Evolutionary conservation across 108 stramenopile species (phyloP), one percentile per base, ranked within the genome.

Genomic region (Skeletonema costatum): DNA sequence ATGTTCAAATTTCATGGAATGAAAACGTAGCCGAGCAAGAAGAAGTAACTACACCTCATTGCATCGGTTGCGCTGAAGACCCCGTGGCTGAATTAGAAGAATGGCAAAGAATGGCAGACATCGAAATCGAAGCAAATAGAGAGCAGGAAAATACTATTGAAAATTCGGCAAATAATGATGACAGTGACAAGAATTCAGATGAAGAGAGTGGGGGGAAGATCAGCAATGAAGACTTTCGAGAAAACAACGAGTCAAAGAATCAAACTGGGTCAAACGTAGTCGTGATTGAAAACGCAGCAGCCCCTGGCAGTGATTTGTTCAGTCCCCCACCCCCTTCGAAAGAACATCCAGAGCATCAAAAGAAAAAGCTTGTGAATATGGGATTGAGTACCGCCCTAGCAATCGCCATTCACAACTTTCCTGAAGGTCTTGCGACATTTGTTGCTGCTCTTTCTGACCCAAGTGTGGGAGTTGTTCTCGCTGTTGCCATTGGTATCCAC

Each of bases 361-460:
- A 60, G 70, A 82, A 75, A 63, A 68, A 74, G 38, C 84, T 91
- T 19, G 60, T 69, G 33, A 59, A 65, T 33, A 91, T 85, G 85
- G 93, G 94, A 14, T 13, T 93, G 10, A 74, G 76, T 61, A 92
- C 91, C 14, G 95, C 93, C 14, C 39, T 94, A 12, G 89, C 97
- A 32, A 93, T 96, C 66, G 92, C 78, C 17, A 21, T 95, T 32
- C 95, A 96, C 88, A 96, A 96, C 77, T 95, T 97, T 66, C 97
- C 97, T 9, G 97, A 97, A 69, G 97, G 97, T 19, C 79, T 96
- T 5, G 97, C 90, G 6, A 96, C 97, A 6, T 97, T 95, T 68
- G 94, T 93, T 13, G 92, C 90, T 3, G 70, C 86, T 12, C 68
- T 95, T 7, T 76, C 81, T 14, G 92, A 95, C 72, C 92, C 94